Evolutionary conservation across 2,329 filamentous ascomycete genomes (phyloP).

Genomic region (Nakataea oryzae): DNA sequence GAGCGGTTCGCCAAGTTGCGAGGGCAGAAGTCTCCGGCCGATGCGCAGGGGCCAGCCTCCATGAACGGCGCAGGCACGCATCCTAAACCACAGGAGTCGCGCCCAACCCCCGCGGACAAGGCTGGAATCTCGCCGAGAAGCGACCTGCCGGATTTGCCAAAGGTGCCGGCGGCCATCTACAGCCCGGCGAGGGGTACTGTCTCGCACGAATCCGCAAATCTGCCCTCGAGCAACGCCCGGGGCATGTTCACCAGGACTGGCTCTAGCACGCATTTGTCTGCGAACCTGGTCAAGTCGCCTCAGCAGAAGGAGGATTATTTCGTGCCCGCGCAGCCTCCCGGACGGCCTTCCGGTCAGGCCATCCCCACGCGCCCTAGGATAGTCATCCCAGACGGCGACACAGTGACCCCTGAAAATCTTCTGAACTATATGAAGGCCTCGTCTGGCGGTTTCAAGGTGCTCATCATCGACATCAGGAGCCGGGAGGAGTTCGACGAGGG

Average conservation of each 20-base stretch:
- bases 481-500: conserved; percentile 77
- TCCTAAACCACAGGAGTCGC: conserved; percentile 26
- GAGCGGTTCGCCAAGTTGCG: conserved; percentile 48
- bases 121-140: not conserved
- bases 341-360: conserved; percentile 9
- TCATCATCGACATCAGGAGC: conserved; percentile 78
- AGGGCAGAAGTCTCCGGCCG: conserved; percentile 26
- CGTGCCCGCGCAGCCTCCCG: conserved; percentile 15
- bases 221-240: conserved; percentile 54
- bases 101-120: not conserved
- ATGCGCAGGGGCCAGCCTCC: conserved; percentile 34
- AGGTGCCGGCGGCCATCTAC: conserved; percentile 65
- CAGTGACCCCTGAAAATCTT: conserved; percentile 60
- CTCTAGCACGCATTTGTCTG: conserved; percentile 31
- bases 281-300: conserved; percentile 10
- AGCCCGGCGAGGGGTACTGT: conserved; percentile 66
- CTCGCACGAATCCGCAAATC: conserved; percentile 52
- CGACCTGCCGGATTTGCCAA: conserved; percentile 47
- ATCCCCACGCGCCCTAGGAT: conserved; percentile 24
- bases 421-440: conserved; percentile 54
- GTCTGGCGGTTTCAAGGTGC: conserved; percentile 46
- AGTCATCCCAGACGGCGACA: conserved; percentile 42
- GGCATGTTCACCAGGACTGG: conserved; percentile 52
- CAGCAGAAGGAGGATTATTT: conserved; percentile 21
- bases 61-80: not conserved